Evolutionary conservation across 2,329 filamentous ascomycete genomes (phyloP), one percentile per base, ranked within the genome.

Genomic region (Metarhizium brunneum): DNA sequence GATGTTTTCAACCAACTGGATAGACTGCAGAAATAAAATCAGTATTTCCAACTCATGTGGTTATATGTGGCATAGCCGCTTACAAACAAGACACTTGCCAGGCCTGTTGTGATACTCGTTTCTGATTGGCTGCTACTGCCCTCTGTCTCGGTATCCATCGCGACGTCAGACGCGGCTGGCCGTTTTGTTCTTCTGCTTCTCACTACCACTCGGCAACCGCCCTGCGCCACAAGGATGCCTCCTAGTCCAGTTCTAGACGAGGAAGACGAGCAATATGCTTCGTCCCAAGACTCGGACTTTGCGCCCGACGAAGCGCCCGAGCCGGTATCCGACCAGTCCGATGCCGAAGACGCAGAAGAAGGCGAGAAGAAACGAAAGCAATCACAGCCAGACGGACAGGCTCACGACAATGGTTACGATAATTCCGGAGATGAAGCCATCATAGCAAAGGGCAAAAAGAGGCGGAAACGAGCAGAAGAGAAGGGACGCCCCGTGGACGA

Each of bases 401-500:
- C 61, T 2, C 71, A 75, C 4, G 76, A 80, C 59, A 73, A 73
- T 0, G 82, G 76, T 1, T 82, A 83, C 58, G 79, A 83, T 57
- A 86, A 86, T 60, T 89, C 86, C 0, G 86, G 86, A n/a, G 86
- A 90, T 63, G 86, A 90, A 64, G 79, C 80, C 0, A 80, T 88
- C 54, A 85, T 90, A 61, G 73, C 80, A 49, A 84, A 78, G 60
- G 84, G 79, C 18, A 81, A 79, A 63, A 84, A 79, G 65, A 72
- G 73, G 54, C 72, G 69, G 40, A 80, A 74, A 64, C 69, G 68
- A 47, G 79, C 74, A 63, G 74, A 72, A 61, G 61, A 62, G 14
- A 74, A 70, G 55, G 66, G 59, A 2, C 64, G 62, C 1, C 65
- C 60, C 1, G 65, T 65, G 1, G 77, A 79, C 3, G 81, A 80